phyloP scores from a whole-genome alignment of 345 rosid species.

The Populus nigra region DNA sequence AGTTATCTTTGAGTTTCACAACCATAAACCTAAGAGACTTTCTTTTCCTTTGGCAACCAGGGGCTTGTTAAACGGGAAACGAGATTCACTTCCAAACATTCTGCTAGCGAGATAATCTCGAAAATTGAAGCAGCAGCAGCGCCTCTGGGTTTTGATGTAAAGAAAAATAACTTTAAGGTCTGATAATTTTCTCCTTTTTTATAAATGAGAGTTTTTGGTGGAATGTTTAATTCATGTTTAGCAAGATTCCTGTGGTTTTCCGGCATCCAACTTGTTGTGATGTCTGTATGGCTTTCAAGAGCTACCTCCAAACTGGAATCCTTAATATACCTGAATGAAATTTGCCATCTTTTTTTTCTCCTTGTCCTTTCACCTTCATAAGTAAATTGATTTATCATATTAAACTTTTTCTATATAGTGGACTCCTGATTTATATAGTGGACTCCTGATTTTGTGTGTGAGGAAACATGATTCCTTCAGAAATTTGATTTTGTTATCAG shows the following conservation, averaged over 20 bases:
- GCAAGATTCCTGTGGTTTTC: not conserved
- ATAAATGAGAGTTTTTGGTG: not conserved
- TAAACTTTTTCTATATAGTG: not conserved
- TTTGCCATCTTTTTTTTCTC: not conserved
- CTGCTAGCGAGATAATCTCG: conserved; percentile 86
- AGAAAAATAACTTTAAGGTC: conserved; percentile 94
- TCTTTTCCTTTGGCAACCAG: conserved; percentile 36
- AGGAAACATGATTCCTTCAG: not conserved
- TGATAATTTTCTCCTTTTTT: not conserved
- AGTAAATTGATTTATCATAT: not conserved
- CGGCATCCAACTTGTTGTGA: not conserved
- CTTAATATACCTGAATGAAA: not conserved
- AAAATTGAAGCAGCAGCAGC: conserved; percentile 81
- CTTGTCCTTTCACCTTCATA: not conserved
- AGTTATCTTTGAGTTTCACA: not conserved
- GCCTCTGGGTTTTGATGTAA: conserved; percentile 92
- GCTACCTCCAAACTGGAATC: not conserved
- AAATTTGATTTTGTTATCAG: not conserved
- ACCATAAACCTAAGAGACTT: conserved; percentile 14
- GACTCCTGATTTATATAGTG: not conserved
- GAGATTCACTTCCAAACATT: conserved; percentile 77
- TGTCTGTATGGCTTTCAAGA: not conserved
- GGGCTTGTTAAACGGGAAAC: conserved; percentile 93
- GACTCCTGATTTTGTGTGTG: not conserved
- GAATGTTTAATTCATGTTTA: not conserved